phyloP scores from a whole-genome alignment of 495 filamentous ascomycete genomes.

The Podospora pseudoanserina region DNA sequence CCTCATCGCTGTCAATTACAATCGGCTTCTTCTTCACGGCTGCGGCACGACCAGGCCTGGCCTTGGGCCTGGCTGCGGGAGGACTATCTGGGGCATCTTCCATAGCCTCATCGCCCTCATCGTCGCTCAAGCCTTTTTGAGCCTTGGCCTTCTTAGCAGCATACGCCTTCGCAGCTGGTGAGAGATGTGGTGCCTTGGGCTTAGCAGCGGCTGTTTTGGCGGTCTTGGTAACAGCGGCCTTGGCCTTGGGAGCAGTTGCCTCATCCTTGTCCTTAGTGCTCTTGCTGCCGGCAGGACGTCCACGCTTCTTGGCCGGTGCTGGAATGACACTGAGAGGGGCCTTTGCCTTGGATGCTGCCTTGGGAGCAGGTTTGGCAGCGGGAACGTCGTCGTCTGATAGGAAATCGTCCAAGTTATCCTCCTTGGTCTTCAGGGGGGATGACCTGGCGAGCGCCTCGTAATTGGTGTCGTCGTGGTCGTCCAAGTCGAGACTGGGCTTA shows the following conservation, averaged over 20 bases:
- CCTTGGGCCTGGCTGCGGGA: constrained; percentile 40
- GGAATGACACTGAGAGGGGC: constrained; percentile 34
- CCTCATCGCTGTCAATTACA: constrained; percentile 43
- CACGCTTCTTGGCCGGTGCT: constrained; percentile 50
- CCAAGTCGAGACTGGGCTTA: constrained; percentile 50
- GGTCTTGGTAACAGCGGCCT: constrained; percentile 1
- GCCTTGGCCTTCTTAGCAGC: constrained; percentile 65
- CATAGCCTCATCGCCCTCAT: constrained; percentile 35
- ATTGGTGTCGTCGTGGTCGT: constrained; percentile 74
- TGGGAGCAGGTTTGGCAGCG: constrained; percentile 39
- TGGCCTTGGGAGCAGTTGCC: constrained; percentile 22
- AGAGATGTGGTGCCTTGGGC: constrained; percentile 38
- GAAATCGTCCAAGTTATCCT: constrained; percentile 59
- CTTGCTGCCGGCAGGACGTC: constrained; percentile 48
- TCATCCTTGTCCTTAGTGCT: constrained; percentile 40
- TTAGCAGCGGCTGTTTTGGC: constrained; percentile 13
- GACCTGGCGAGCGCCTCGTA: constrained; percentile 73
- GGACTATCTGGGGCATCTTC: constrained; percentile 40
- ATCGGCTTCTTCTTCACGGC: constrained; percentile 40
- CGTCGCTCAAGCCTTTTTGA: constrained; percentile 38
- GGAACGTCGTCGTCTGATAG: constrained; percentile 58
- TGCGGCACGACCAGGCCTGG: constrained; percentile 46
- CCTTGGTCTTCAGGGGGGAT: constrained; percentile 52
- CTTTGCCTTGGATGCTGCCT: constrained; percentile 40
- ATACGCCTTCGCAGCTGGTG: constrained; percentile 79